Evolutionary conservation across 768 basidiomycete genomes (phyloP), one percentile per base, ranked within the genome.

Genomic region (Cystoderma amianthinum): DNA sequence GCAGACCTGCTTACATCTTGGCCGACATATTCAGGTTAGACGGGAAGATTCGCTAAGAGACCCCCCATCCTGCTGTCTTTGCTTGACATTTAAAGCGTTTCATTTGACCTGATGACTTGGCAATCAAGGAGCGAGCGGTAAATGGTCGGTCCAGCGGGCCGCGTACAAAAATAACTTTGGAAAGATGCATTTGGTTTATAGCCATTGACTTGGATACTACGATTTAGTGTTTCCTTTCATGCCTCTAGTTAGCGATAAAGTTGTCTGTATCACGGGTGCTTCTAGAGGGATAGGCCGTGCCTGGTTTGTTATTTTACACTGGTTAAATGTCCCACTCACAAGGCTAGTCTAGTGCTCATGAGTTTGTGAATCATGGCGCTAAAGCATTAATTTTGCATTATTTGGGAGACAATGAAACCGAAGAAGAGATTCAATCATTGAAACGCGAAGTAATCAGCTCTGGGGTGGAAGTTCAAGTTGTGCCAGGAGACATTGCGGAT

Each of bases 281-380:
- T 82, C 80, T 5, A 67, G 80, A 44, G 85, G 84, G 16, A 88
- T 88, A 44, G 84, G 85, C 10, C 68, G 79, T 46, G 80, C 76
- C 20, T 82, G 80, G 68, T 68, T 49, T 33, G 57, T 38, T 22
- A 35, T 30, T 30, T 28, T 32, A 17, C 21, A 10, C 21, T 1
- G 21, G 16, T 32, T 17, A 37, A 20, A 30, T 9, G 21, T 24
- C 32, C 19, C 11, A 12, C 17, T 10, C n/a, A 10, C 12, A 36
- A 16, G 12, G 12, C 41, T 7, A 34, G 22, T 36, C 34, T 40
- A 64, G 69, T 48, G 82, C 80, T 16, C 56, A 83, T 13, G 80
- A 81, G 47, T 76, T 73, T 39, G 78, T 76, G 2, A 71, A 74
- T 45, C 74, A 85, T 44, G 82, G 82, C 5, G 84, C 82, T 12